Conservation (phyloP, 2,329 filamentous ascomycete species). For the Cytospora leucostoma region DNA sequence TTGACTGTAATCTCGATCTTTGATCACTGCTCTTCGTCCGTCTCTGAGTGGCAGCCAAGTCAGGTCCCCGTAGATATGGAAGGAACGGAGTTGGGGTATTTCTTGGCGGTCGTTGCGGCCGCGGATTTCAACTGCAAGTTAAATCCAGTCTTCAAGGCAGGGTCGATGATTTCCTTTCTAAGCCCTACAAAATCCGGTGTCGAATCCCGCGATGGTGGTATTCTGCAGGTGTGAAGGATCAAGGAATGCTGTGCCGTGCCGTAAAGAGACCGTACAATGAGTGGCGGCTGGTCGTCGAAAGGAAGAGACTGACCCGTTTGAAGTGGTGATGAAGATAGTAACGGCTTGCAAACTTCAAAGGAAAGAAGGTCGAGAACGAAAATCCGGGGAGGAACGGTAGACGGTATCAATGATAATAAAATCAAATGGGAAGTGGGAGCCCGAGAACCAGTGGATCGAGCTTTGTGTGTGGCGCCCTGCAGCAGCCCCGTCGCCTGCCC, state of each 20-base stretch:
- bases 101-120: not conserved
- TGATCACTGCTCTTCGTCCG: constrained; percentile 1
- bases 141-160: constrained; percentile 14
- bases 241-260: constrained; percentile 5
- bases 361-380: constrained; percentile 16
- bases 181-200: constrained; percentile 21
- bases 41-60: constrained; percentile 5
- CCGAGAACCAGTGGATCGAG: constrained; percentile 19
- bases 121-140: not conserved
- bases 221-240: constrained; percentile 16
- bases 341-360: constrained; percentile 14
- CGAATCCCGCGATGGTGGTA: constrained; percentile 22
- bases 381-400: constrained; percentile 6
- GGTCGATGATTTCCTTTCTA: constrained; percentile 5
- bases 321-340: not conserved
- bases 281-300: constrained; percentile 11
- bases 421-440: constrained; percentile 16
- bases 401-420: constrained; percentile 18
- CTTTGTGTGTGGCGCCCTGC: constrained; percentile 17
- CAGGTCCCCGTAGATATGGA: not conserved
- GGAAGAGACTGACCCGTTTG: constrained; percentile 13
- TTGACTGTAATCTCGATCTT: not conserved
- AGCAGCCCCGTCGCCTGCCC: not conserved
- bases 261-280: constrained; percentile 9
- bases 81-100: constrained; percentile 10